Evolutionary conservation across 2,329 filamentous ascomycete species (phyloP).

Genomic region (Pseudonectria buxi): DNA sequence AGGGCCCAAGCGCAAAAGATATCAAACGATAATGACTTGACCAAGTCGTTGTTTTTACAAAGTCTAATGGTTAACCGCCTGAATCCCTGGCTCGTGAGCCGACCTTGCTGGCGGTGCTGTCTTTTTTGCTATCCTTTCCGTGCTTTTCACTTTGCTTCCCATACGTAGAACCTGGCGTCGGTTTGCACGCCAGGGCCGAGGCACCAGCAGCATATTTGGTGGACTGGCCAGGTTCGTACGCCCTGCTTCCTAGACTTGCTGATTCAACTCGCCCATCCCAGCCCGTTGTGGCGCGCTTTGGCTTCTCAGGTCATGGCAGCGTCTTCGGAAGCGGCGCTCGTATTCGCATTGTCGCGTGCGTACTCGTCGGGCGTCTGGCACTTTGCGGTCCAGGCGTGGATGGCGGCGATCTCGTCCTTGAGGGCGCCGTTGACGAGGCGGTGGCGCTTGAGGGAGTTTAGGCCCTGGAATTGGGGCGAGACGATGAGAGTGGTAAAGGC

Average conservation of each 20-base stretch:
- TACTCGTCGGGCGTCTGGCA: slow-evolving; percentile 90
- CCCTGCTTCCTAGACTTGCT: no score
- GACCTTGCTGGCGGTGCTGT: no score
- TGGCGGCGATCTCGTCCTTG: slow-evolving; percentile 80
- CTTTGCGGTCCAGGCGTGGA: slow-evolving; percentile 93
- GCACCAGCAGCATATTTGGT: no score
- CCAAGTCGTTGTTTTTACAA: slow-evolving; percentile 5
- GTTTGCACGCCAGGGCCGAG: no score
- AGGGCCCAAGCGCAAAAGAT: slow-evolving; percentile 16
- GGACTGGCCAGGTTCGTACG: no score
- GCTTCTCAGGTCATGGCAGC: background rate
- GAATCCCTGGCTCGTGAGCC: no score
- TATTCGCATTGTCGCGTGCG: slow-evolving; percentile 52
- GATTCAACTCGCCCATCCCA: background rate
- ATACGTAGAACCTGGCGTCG: no score
- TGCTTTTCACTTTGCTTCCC: no score
- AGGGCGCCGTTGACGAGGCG: slow-evolving; percentile 77
- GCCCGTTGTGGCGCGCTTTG: background rate
- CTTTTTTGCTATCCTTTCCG: no score
- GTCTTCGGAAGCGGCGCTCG: slow-evolving; percentile 29
- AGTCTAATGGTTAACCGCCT: no score
- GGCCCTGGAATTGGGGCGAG: slow-evolving; percentile 61
- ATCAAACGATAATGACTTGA: slow-evolving; percentile 9
- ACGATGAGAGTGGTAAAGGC: slow-evolving; percentile 54
- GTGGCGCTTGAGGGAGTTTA: slow-evolving; percentile 75